Evolutionary conservation across 495 filamentous ascomycete species (phyloP).

Genomic region (Penicillium pancosmium): DNA sequence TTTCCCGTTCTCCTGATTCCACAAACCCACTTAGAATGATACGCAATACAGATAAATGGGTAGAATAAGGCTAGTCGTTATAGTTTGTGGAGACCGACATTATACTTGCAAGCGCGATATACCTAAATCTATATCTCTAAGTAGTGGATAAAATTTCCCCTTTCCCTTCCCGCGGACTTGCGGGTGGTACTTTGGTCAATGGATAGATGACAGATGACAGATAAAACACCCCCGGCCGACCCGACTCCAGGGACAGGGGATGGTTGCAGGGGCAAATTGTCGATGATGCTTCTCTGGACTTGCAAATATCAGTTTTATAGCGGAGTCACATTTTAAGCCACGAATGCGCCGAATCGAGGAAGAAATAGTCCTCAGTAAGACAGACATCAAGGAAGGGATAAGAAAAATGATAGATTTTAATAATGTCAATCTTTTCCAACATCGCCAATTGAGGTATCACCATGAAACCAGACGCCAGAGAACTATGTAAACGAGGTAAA

Average conservation of each 20-base stretch:
- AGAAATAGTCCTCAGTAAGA: background rate
- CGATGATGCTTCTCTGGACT: background rate
- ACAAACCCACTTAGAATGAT: background rate
- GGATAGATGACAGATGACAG: background rate
- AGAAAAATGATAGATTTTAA: background rate
- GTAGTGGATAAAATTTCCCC: background rate
- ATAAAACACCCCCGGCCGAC: background rate
- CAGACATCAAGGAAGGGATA: background rate
- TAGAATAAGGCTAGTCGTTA: background rate
- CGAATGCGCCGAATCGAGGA: slow-evolving; percentile 1
- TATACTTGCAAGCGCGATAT: background rate
- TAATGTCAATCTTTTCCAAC: background rate
- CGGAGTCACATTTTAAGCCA: background rate
- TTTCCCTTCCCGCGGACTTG: background rate
- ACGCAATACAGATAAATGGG: background rate
- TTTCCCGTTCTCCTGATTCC: background rate
- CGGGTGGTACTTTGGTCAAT: background rate
- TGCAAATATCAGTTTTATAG: background rate
- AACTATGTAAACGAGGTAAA: background rate
- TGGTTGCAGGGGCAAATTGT: background rate
- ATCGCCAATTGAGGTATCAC: slow-evolving; percentile 6
- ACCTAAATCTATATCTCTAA: background rate
- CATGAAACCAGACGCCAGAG: background rate
- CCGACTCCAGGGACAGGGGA: background rate
- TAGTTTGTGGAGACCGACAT: slow-evolving; percentile 2